Percentiles rank a stretch among this genome's conserved stretches.
phyloP scores from a whole-genome alignment of 78 protist genomes.

The Neovahlkampfia damariscottae region DNA sequence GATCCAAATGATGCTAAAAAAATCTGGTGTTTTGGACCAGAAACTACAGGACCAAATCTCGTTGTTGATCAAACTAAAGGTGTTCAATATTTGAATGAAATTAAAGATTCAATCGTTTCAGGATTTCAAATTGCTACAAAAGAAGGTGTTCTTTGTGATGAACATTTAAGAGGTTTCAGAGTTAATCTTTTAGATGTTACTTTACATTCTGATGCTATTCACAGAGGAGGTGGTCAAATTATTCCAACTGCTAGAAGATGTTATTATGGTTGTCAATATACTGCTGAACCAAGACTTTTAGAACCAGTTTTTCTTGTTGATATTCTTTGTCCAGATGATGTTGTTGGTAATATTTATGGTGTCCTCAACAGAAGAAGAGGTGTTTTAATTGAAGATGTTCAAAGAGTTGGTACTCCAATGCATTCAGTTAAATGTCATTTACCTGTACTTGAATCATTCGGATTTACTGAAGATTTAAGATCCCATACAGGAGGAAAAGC shows the following conservation, averaged over 20 bases:
- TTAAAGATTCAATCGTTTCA: constrained; percentile 86
- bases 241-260: constrained; percentile 81
- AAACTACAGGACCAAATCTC: constrained; percentile 86
- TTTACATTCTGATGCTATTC: constrained; percentile 97
- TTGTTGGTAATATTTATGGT: constrained; percentile 84
- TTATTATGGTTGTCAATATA: constrained; percentile 64
- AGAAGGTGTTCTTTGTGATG: constrained; percentile 94
- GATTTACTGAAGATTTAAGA: constrained; percentile 95
- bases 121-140: constrained; percentile 92
- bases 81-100: constrained; percentile 89
- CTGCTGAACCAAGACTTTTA: constrained; percentile 75
- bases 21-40: constrained; percentile 98
- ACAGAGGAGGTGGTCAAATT: constrained; percentile 94
- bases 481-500: constrained; percentile 96
- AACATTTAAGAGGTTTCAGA: constrained; percentile 88
- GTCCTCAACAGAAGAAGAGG: constrained; percentile 86
- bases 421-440: constrained; percentile 79
- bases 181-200: constrained; percentile 82
- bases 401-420: constrained; percentile 75
- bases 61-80: constrained; percentile 77
- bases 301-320: constrained; percentile 94
- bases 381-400: constrained; percentile 74
- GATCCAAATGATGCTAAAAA: constrained; percentile 74
- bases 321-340: constrained; percentile 61
- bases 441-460: constrained; percentile 98